Conservation (phyloP, 768 basidiomycete species). For the Tulasnella sp. region DNA sequence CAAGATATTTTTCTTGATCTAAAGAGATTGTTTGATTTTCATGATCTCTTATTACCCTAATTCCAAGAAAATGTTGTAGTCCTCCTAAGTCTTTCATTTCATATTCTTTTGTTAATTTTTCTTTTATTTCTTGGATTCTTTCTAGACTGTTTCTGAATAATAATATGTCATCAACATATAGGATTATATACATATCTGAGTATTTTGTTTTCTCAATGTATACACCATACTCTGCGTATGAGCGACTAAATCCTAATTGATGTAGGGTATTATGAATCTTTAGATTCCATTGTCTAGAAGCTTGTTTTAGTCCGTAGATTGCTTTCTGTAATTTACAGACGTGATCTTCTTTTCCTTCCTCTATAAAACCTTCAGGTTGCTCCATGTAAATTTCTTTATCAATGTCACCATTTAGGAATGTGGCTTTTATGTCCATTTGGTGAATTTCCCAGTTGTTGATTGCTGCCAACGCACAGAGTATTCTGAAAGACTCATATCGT, state of each 20-base stretch:
- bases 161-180: slow-evolving; percentile 12
- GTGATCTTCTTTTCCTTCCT: too few species aligned
- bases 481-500: not conserved
- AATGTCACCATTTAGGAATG: slow-evolving; percentile 11
- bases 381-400: slow-evolving; percentile 13
- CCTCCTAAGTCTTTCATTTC: slow-evolving; percentile 11
- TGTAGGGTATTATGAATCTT: not conserved
- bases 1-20: not conserved
- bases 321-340: slow-evolving; percentile 5
- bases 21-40: not conserved
- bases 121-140: not conserved
- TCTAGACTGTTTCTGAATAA: not conserved
- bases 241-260: not conserved
- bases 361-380: slow-evolving; percentile 10
- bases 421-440: slow-evolving; percentile 6
- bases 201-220: slow-evolving; percentile 4
- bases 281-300: slow-evolving; percentile 11
- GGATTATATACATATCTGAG: too few species aligned
- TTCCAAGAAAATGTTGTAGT: not conserved
- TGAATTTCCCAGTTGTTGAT: slow-evolving; percentile 1
- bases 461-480: slow-evolving; percentile 8
- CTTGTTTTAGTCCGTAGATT: slow-evolving; percentile 18
- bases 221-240: not conserved
- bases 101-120: not conserved
- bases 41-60: slow-evolving; percentile 1